Percentiles rank a stretch among this genome's conserved stretches.
phyloP scores from a whole-genome alignment of 1,284 basidiomycete species.

The Sparassis latifolia region DNA sequence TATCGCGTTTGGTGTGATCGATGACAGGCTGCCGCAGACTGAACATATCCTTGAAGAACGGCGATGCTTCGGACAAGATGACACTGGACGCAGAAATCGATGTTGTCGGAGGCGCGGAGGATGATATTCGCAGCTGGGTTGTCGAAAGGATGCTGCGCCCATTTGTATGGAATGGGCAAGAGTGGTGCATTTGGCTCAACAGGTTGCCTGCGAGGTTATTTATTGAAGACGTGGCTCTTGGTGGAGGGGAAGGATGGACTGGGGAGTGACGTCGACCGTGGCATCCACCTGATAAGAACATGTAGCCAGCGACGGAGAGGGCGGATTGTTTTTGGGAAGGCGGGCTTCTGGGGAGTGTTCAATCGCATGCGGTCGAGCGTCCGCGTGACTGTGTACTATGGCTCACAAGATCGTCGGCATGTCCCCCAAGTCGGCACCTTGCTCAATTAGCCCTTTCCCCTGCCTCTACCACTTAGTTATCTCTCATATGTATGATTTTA shows the following conservation, averaged over 20 bases:
- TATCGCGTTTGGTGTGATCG: neutral
- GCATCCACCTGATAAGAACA: neutral
- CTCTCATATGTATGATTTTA: too few species aligned
- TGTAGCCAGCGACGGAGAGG: too few species aligned
- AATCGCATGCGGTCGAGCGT: too few species aligned
- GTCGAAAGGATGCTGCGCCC: neutral
- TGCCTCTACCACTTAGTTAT: too few species aligned
- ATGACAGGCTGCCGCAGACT: constrained; percentile 6
- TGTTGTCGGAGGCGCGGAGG: constrained; percentile 1
- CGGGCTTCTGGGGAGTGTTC: too few species aligned
- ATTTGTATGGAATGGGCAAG: neutral
- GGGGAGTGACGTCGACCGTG: neutral
- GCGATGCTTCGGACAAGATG: constrained; percentile 1
- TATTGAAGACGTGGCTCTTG: neutral
- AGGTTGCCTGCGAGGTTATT: neutral
- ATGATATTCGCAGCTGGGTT: constrained; percentile 1
- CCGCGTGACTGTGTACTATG: too few species aligned
- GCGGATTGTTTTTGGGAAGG: too few species aligned
- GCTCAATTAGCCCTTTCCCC: too few species aligned
- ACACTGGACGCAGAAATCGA: constrained; percentile 5
- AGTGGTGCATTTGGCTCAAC: neutral
- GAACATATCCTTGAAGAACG: constrained; percentile 2
- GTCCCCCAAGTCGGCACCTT: too few species aligned
- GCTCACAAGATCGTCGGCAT: too few species aligned
- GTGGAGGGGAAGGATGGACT: neutral